Conservation (phyloP, 495 filamentous ascomycete species). For the Elaphomyces granulatus region DNA sequence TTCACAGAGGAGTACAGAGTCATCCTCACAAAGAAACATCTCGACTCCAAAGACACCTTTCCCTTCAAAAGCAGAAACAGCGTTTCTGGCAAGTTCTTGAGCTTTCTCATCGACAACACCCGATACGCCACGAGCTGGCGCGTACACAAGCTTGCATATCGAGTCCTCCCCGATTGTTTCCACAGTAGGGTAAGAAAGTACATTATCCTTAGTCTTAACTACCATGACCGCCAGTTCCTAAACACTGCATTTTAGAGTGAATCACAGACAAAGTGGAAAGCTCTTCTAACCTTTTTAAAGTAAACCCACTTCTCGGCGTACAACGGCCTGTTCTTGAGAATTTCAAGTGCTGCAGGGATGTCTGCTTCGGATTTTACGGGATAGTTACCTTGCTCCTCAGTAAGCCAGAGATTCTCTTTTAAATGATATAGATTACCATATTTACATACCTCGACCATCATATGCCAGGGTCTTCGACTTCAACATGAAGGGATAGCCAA, state of each 20-base stretch:
- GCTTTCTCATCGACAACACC: conserved; percentile 46
- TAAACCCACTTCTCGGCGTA: conserved; percentile 89
- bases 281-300: conserved; percentile 45
- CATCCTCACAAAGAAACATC: conserved; percentile 80
- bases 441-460: conserved; percentile 54
- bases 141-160: conserved; percentile 88
- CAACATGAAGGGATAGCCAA: conserved; percentile 86
- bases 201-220: conserved; percentile 68
- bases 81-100: conserved; percentile 62
- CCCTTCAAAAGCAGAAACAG: conserved; percentile 66
- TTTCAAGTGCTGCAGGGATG: conserved; percentile 51
- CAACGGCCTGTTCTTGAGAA: conserved; percentile 53
- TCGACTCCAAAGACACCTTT: conserved; percentile 94
- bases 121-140: conserved; percentile 62
- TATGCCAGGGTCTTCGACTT: conserved; percentile 90
- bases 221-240: conserved; percentile 88
- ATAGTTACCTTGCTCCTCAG: conserved; percentile 47
- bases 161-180: conserved; percentile 93
- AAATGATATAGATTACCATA: background rate
- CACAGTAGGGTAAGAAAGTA: conserved; percentile 72
- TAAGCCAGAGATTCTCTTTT: conserved; percentile 1
- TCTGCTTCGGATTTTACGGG: conserved; percentile 53
- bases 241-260: background rate
- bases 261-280: background rate
- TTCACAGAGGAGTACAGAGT: conserved; percentile 70